Evolutionary conservation across 306 rosid genomes (phyloP), one percentile per base, ranked within the genome.

Genomic region (Urtica urens): DNA sequence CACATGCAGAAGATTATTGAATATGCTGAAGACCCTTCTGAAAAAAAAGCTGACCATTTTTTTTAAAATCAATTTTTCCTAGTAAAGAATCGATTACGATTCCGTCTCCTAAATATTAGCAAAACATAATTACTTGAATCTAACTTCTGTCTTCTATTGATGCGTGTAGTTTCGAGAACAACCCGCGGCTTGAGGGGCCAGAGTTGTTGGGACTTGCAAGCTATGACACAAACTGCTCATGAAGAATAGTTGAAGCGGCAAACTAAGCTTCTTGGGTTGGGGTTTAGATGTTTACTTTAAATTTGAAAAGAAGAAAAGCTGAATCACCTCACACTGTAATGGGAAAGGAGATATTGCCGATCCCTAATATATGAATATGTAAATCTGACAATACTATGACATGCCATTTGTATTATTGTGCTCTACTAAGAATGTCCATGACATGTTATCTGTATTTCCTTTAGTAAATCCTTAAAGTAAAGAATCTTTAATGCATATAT

Each of bases 211-310:
- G 97, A 52, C 95, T 84, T 2, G 97, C 83, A 51, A 78, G 78
- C 61, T 88, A 88, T 5, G 97, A 88, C 67, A 88, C 95, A 51
- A 78, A 83, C 80, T 88, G 97, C 86, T 70, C 77, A 9, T 88
- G 77, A 85, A 34, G 57, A 21, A 40, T 59, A 59, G 22, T 27
- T 34, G 64, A 55, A 48, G 77, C 51, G 18, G 53, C 53, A 21
- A 66, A 73, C 59, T 49, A 60, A 68, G 41, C 55, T 49, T 54
- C 48, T 68, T 40, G 42, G 51, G 8, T 60, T 57, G 34, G 56
- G 49, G 59, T 25, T 44, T 72, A 66, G 71, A 60, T 51, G 63
- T 50, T 50, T 69, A 71, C 46, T 43, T 51, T 47, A 58, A 60
- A 69, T 58, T 22, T 45, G 26, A 35, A 25, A 73, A 76, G 71